A percentile compares a stretch with the other conserved stretches of the same genome.
phyloP scores from a whole-genome alignment of 352 stramenopile species.

The Lagenidium sp. region DNA sequence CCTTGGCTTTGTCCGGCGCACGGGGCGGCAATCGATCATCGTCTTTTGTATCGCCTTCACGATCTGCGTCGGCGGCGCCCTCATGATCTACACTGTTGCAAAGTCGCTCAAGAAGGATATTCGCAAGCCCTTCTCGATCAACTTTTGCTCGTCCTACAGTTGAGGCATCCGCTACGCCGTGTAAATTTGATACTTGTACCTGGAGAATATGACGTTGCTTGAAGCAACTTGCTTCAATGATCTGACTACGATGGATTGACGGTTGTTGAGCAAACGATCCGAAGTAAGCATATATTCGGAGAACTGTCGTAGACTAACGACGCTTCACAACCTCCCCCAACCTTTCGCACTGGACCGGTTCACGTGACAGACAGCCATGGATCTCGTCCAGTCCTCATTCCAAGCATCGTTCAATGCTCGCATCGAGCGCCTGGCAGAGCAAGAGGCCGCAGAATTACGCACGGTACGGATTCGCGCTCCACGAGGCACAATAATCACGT shows the following conservation, averaged over 20 bases:
- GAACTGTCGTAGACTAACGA: too few relatives aligned
- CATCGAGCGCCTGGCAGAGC: slow-evolving; percentile 33
- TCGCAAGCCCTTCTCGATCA: background rate
- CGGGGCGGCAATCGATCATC: background rate
- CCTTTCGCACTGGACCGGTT: background rate
- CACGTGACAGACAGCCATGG: slow-evolving; percentile 17
- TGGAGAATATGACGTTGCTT: too few relatives aligned
- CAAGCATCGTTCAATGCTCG: slow-evolving; percentile 53
- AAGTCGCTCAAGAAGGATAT: background rate
- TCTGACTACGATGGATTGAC: too few relatives aligned
- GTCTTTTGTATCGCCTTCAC: slow-evolving; percentile 1
- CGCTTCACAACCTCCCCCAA: too few relatives aligned
- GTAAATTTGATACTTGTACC: too few relatives aligned
- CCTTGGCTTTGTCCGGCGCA: background rate
- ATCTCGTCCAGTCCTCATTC: slow-evolving; percentile 55
- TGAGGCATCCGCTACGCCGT: too few relatives aligned
- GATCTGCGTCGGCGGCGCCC: background rate
- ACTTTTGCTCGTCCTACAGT: too few relatives aligned
- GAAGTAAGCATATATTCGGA: too few relatives aligned
- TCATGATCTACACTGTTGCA: background rate
- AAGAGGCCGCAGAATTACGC: slow-evolving; percentile 41
- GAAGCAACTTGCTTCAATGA: too few relatives aligned
- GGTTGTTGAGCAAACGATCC: too few relatives aligned
- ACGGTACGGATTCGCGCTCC: too few relatives aligned
- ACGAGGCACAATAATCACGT: too few relatives aligned